Base-by-base conservation (phyloP, 2,329 filamentous ascomycete species). In the Aspergillus caelatus region DNA sequence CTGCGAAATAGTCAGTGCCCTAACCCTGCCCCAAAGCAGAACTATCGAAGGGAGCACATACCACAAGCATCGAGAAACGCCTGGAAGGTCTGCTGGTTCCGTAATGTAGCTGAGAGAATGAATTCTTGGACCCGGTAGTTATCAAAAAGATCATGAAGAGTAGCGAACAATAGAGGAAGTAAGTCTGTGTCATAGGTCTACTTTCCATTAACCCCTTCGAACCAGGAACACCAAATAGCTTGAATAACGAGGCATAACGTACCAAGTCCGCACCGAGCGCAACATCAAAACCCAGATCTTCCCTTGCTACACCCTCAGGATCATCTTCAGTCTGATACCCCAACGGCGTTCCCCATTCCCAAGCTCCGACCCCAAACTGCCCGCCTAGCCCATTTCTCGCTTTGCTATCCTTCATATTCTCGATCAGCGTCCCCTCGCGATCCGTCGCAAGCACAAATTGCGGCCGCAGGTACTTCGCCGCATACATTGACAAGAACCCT, bases 401-500 rank as follows among this genome's bases (percentile, higher is more conserved):
- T 56, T 78, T 68, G 67, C 80, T 81, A 19, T 72, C 70, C 54
- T 73, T 70, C 55, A 82, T 78, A 61, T 74, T 74, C 34, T 77
- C 73, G 53, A 82, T 75, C 34, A 82, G 69, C 34, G 74, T 73
- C 1, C 70, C 73, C 41, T 90, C 87, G 10, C 88, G 87, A 72
- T 91, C 89, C 2, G 88, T 91, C 4, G 84, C 82, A 14, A 87
- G 81, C 12, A 90, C 83, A 34, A 81, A 81, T 32, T 74, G 76
- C 5, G 85, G 84, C 53, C 77, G 77, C 1, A 91, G 80, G 70
- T 86, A 78, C 64, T 86, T 88, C 2, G 86, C 85, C 68, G 86
- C 88, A 12, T 90, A 79, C 26, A 91, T 84, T 1, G 87, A 86
- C 12, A 91, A 73, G 66, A 91, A 85, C 0, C 89, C 89, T 5